phyloP scores from a whole-genome alignment of 2,329 filamentous ascomycete species.

The Sclerotiophoma versabilis region DNA sequence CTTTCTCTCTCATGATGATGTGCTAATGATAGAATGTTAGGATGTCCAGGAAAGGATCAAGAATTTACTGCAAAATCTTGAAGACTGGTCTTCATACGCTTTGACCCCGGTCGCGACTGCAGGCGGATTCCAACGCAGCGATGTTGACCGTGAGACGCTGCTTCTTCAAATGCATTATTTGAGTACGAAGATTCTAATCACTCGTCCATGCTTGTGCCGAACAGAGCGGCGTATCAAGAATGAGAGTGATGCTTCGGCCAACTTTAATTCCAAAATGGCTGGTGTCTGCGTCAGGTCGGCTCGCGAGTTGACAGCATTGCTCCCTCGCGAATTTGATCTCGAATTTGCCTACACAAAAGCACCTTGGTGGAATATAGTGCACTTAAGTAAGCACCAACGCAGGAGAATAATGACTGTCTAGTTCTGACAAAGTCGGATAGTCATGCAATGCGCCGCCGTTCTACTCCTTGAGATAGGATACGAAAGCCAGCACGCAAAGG shows the following conservation, averaged over 20 bases:
- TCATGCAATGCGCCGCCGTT: constrained; percentile 50
- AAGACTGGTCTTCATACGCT: constrained; percentile 41
- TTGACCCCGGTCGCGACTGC: constrained; percentile 4
- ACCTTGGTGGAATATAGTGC: constrained; percentile 53
- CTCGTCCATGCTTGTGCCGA: constrained; percentile 47
- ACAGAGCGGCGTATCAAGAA: constrained; percentile 31
- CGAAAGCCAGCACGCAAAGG: constrained; percentile 34
- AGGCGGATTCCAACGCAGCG: not conserved
- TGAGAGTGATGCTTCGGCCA: constrained; percentile 34
- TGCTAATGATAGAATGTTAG: not conserved
- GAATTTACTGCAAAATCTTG: constrained; percentile 38
- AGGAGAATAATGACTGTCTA: too few species aligned
- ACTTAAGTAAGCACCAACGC: constrained; percentile 32
- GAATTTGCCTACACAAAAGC: constrained; percentile 37
- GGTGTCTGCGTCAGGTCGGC: constrained; percentile 46
- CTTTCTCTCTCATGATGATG: too few species aligned
- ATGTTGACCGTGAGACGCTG: constrained; percentile 24
- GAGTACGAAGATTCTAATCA: constrained; percentile 46
- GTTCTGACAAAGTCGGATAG: constrained; percentile 6
- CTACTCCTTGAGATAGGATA: constrained; percentile 49
- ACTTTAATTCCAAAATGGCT: constrained; percentile 44
- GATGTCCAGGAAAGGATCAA: constrained; percentile 42
- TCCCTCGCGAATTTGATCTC: constrained; percentile 40
- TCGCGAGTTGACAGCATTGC: constrained; percentile 37
- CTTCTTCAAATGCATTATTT: constrained; percentile 39